Evolutionary conservation across 768 basidiomycete genomes (phyloP), one percentile per base, ranked within the genome.

Genomic region (Lactarius deliciosus): DNA sequence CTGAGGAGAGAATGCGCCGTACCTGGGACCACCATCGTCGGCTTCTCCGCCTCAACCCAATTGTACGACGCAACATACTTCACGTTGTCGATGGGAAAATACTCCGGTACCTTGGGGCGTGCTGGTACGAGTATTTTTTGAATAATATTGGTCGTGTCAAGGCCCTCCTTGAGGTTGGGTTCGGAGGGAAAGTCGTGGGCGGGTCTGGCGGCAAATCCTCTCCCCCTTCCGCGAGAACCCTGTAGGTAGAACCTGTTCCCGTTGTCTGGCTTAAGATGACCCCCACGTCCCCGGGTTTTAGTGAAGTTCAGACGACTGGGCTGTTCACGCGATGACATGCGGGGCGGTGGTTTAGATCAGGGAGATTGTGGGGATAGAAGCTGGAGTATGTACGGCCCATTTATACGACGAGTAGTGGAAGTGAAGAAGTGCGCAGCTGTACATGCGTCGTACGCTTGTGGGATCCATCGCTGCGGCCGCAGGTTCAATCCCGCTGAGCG

Each of bases 1-100:
- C 18, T 18, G 16, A 9, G 43, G 34, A 18, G 9, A 18, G 9
- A 40, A 36, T 16, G 43, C 13, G 6, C 25, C 57, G 30, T 13
- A 77, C 76, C 75, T 41, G 76, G 76, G 2, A 77, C 75, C 7
- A 74, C 50, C 8, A 77, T 76, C 1, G 73, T 75, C 0, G 76
- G 74, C 9, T 69, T 28, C 7, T 61, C 36, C 5, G 38, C 50
- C 13, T 73, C 66, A 28, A 57, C 43, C 76, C 76, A 77, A 57
- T 67, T 74, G 68, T 77, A 77, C 6, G 76, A 77, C 30, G 73
- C 72, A 11, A 77, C 57, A 28, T 74, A 73, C 32, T 70, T 25
- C 15, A 74, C 64, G 53, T 76, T 68, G n/a, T 64, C 53, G 15
- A 74, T 66, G 5, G 61, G 60, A 18, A 69, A 16, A 2, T 59